Evolutionary conservation across 805 yeast species (phyloP), one percentile per base, ranked within the genome.

Genomic region (Metschnikowia aberdeeniae): DNA sequence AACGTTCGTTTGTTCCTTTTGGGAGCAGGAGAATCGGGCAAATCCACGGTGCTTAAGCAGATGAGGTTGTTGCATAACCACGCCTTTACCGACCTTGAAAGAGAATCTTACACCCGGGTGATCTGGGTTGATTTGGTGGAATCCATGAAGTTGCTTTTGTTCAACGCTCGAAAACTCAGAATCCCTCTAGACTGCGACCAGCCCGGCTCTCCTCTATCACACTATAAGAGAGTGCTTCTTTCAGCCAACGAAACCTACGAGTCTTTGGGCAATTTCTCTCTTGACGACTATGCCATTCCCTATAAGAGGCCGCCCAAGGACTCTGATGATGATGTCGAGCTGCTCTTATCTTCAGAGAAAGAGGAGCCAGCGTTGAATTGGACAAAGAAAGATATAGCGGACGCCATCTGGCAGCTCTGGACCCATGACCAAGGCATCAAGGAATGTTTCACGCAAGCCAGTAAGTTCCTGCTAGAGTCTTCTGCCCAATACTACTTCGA

Each of bases 21-120:
- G 30, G 97, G 98, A 34, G 87, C 98, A 0, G 98, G 97, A 4
- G 98, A 90, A 61, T 82, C 92, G 42, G 97, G 98, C 5, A 90
- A 90, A 61, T 86, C 96, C 2, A 90, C 98, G 0, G 96, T 90
- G 6, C 67, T 90, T 53, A 90, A 90, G 63, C 97, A 90, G 62
- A 76, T 90, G 81, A 80, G 86, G 55, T 72, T 93, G 13, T 64
- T 89, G 34, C 97, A 93, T 61, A 86, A 88, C 48, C 84, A 86
- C 36, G 95, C 96, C 2, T 93, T 92, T 67, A 72, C 86, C 1
- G 77, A 77, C 40, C 85, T 81, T 51, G 98, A 93, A 63, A 73
- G 96, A 43, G 57, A 72, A 36, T 90, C 86, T 61, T 93, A 89
- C 62, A 64, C 86, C 2, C 89, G 89, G 54, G 87, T 92, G 14